These are phyloP conservation scores for Punica granatum DNA, from an alignment of 345 rosid genomes.

Conservation along the genomic window DNA sequence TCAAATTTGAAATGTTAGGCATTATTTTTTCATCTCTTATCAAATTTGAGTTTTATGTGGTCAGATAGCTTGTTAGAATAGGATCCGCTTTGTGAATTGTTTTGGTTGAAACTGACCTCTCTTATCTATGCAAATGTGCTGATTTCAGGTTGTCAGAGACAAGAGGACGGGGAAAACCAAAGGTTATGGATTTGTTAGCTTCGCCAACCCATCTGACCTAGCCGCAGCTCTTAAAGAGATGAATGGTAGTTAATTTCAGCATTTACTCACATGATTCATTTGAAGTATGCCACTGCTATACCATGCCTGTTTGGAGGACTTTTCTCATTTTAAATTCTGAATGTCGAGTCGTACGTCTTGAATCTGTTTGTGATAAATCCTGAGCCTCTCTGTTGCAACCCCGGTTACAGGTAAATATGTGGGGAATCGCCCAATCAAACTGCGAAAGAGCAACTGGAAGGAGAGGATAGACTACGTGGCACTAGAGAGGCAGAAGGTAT, in stretches of 20 bases:
- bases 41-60: no score
- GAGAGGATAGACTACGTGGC: conserved; percentile 80
- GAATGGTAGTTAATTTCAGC: conserved; percentile 51
- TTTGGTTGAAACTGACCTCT: no score
- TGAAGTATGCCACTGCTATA: neutral
- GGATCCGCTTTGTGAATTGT: no score
- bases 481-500: conserved; percentile 64
- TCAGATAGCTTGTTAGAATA: no score
- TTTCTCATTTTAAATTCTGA: neutral
- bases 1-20: no score
- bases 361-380: neutral
- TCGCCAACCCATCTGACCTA: conserved; percentile 72
- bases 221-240: conserved; percentile 92
- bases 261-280: neutral
- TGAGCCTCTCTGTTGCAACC: neutral
- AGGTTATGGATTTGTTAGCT: conserved; percentile 98
- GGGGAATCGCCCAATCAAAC: conserved; percentile 90
- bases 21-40: no score
- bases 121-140: neutral
- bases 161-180: conserved; percentile 97
- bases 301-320: neutral
- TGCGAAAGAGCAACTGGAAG: conserved; percentile 96
- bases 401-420: conserved; percentile 75
- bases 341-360: neutral
- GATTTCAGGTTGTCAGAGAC: conserved; percentile 79